A percentile compares a stretch with the other conserved stretches of the same genome.
phyloP scores from a whole-genome alignment of 176 grass and related monocot genomes.

The Triticum aestivum region IWGSC_CS_RefSeq_v2.1 NC_057806.1:49359629-49360128 shows the following conservation, averaged over 20 bases:
- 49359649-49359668: background rate
- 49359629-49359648: background rate
- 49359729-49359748: background rate
- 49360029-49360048: background rate
- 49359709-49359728: background rate
- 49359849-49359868: constrained; percentile 40
- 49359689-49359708: background rate
- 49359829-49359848: background rate
- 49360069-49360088: background rate
- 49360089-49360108: too few relatives aligned
- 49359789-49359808: background rate
- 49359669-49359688: background rate
- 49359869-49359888: background rate
- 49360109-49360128: background rate
- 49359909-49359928: rapidly evolving
- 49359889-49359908: background rate
- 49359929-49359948: constrained; percentile 37
- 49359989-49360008: background rate
- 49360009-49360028: background rate
- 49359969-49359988: constrained; percentile 54
- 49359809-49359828: constrained; percentile 18
- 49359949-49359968: constrained; percentile 37
- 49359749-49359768: background rate
- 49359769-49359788: background rate
- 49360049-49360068: background rate